Conservation (phyloP, 2,329 filamentous ascomycete species). For the Dactylonectria macrodidyma region DNA sequence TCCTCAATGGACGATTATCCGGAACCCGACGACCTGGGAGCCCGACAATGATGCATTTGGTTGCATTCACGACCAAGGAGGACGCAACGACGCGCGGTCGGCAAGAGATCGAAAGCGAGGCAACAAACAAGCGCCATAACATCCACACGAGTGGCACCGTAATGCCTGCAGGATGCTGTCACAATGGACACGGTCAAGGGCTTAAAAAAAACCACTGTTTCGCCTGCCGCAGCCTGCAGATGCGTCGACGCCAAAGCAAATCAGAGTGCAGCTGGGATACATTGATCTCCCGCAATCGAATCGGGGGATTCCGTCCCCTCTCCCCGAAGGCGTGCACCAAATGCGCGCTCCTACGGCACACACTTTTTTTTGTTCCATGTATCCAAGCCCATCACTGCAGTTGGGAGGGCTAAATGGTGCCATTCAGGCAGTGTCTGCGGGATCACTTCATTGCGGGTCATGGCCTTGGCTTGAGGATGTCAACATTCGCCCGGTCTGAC, state of each 20-base stretch:
- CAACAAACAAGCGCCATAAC: slow-evolving; percentile 9
- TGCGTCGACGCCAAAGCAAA: slow-evolving; percentile 40
- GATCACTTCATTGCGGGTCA: slow-evolving; percentile 2
- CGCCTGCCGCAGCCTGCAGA: slow-evolving; percentile 41
- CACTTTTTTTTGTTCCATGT: slow-evolving; percentile 30
- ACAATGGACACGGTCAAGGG: slow-evolving; percentile 33
- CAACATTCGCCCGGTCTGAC: slow-evolving; percentile 30
- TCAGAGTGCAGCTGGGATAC: slow-evolving; percentile 35
- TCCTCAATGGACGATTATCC: slow-evolving; percentile 24
- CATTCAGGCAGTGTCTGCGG: slow-evolving; percentile 9
- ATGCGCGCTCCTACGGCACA: slow-evolving; percentile 10
- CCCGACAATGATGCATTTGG: not conserved
- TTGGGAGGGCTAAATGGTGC: slow-evolving; percentile 25
- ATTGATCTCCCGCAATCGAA: slow-evolving; percentile 45
- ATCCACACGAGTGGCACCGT: slow-evolving; percentile 23
- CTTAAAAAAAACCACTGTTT: slow-evolving; percentile 37
- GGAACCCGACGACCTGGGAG: slow-evolving; percentile 15
- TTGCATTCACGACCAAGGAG: slow-evolving; percentile 11
- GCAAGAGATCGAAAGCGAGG: slow-evolving; percentile 5
- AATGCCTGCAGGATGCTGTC: slow-evolving; percentile 29
- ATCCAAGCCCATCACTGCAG: slow-evolving; percentile 30
- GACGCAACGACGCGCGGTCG: slow-evolving; percentile 14
- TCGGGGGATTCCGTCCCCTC: slow-evolving; percentile 38
- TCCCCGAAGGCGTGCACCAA: slow-evolving; percentile 19
- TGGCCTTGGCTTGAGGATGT: slow-evolving; percentile 15